These are phyloP conservation scores for Mortierella alpina DNA, from an alignment of 192 early-diverging fungal species.

Conservation along the genomic window DNA sequence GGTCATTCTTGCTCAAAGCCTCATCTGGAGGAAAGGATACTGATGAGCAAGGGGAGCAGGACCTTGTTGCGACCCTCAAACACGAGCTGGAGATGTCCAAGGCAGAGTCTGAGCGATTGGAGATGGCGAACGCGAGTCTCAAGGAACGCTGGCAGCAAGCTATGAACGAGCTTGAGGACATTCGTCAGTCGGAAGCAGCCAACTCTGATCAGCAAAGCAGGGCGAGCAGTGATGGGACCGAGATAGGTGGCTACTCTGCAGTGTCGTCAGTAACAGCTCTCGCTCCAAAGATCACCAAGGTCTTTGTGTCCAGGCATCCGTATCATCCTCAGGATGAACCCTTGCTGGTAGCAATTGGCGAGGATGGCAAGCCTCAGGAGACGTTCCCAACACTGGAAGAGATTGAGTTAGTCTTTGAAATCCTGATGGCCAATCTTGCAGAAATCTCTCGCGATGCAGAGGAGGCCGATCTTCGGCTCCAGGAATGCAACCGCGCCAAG, in stretches of 20 bases:
- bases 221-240: slow-evolving; percentile 1
- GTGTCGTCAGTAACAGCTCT: neutral
- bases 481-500: slow-evolving; percentile 54
- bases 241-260: neutral
- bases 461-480: slow-evolving; percentile 46
- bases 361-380: slow-evolving; percentile 22
- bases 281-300: slow-evolving; percentile 5
- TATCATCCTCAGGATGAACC: slow-evolving; percentile 41
- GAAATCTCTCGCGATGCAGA: slow-evolving; percentile 63
- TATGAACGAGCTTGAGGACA: slow-evolving; percentile 36
- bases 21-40: slow-evolving; percentile 1
- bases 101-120: slow-evolving; percentile 17
- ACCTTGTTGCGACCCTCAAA: slow-evolving; percentile 27
- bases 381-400: slow-evolving; percentile 51
- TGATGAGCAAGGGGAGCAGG: slow-evolving; percentile 15
- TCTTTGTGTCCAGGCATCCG: slow-evolving; percentile 25
- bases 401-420: slow-evolving; percentile 63
- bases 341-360: slow-evolving; percentile 23
- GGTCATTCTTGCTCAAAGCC: slow-evolving; percentile 25
- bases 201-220: slow-evolving; percentile 5
- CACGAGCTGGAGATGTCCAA: slow-evolving; percentile 32
- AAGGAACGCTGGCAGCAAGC: slow-evolving; percentile 50
- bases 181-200: slow-evolving; percentile 29
- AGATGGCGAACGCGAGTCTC: slow-evolving; percentile 37
- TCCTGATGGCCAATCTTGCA: slow-evolving; percentile 61